Evolutionary conservation across 2,329 filamentous ascomycete genomes (phyloP), one percentile per base, ranked within the genome.

Genomic region (Aspergillus latus): DNA sequence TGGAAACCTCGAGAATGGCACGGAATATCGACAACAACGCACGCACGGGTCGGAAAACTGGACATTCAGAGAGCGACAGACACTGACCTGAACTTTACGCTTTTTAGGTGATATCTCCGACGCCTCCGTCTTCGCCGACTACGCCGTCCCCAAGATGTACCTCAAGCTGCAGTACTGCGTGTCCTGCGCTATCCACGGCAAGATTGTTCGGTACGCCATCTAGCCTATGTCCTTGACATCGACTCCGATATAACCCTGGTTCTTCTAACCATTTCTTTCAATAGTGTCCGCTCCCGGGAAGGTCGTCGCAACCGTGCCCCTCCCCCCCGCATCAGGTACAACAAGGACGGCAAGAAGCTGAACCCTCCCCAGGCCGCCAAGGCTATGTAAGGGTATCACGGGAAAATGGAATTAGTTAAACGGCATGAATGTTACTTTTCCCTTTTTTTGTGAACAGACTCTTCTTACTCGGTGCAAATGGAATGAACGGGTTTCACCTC

Each of bases 101-200:
- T 60, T 39, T 64, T 57, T 75, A 97, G 94, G 94, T 92, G 94
- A 99, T 91, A 99, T 99, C 84, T 97, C 92, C 69, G 94, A 99
- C 80, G 94, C 95, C 76, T 97, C 94, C 76, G 94, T 99, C 82
- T 99, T 97, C 84, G 81, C 89, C 75, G 94, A 99, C 85, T 99
- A 99, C 87, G 92, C 92, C 72, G 93, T 99, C 76, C 94, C 94
- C 83, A 99, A 99, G 90, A 99, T 99, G 95, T 99, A 99, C 90
- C 86, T 99, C 83, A 99, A 99, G 89, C 89, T 99, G 80, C 94
- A 99, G 86, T 99, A 99, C 91, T 99, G 94, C 82, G 94, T 99
- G 78, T 97, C 93, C 82, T 99, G 94, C 84, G 94, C 94, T 77
- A 99, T 99, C 71, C 94, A 99, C 87, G 94, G 94, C 87, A 99